phyloP scores from a whole-genome alignment of 2,329 filamentous ascomycete species.

The Fusarium ramigenum region DNA sequence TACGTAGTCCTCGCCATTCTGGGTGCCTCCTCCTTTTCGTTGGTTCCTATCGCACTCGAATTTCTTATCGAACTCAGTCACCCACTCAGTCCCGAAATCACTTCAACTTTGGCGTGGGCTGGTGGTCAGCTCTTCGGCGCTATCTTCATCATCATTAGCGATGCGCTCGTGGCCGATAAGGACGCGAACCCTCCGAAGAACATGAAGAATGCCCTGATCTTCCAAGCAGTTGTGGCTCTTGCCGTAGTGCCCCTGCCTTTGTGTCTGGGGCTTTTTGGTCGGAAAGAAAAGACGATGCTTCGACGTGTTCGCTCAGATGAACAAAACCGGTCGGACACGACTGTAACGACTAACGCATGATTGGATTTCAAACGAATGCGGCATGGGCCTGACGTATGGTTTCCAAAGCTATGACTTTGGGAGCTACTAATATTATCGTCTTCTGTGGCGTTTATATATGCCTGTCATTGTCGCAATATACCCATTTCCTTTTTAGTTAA shows the following conservation, averaged over 20 bases:
- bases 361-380: not conserved
- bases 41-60: slow-evolving; percentile 88
- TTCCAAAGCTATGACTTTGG: not conserved
- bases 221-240: slow-evolving; percentile 77
- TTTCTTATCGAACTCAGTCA: slow-evolving; percentile 88
- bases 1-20: slow-evolving; percentile 80
- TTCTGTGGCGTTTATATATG: slow-evolving; percentile 10
- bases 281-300: slow-evolving; percentile 60
- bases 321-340: slow-evolving; percentile 32
- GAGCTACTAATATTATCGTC: slow-evolving; percentile 11
- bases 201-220: slow-evolving; percentile 80
- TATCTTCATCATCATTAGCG: slow-evolving; percentile 84
- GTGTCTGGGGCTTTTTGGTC: slow-evolving; percentile 75
- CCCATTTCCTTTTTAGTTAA: slow-evolving; percentile 26
- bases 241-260: slow-evolving; percentile 74
- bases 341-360: slow-evolving; percentile 31
- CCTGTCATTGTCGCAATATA: slow-evolving; percentile 39
- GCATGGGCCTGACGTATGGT: not conserved
- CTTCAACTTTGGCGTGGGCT: slow-evolving; percentile 84
- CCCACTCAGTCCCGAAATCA: slow-evolving; percentile 86
- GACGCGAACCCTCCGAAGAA: slow-evolving; percentile 69
- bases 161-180: slow-evolving; percentile 70
- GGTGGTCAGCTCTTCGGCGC: slow-evolving; percentile 87
- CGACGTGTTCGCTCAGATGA: slow-evolving; percentile 60
- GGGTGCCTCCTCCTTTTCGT: slow-evolving; percentile 80